Evolutionary conservation across 805 yeast species (phyloP), one percentile per base, ranked within the genome.

Genomic region (Yarrowia sp.): DNA sequence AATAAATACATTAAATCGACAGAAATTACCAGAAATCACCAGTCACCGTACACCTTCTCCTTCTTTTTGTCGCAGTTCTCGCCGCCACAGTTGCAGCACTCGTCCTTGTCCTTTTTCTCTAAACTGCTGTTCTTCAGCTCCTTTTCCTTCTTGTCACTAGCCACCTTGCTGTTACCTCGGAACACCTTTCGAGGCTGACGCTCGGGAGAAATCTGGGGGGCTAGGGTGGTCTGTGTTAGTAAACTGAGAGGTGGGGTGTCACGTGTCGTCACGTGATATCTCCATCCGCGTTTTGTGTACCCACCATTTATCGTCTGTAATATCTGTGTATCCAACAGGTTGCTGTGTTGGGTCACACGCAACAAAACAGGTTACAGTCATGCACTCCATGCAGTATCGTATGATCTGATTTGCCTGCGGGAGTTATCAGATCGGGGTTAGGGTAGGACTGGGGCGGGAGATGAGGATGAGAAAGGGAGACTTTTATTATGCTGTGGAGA

Each of bases 41-140:
- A 58, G 4, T 58, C 64, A 9, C 50, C 64, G 15, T 30, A 43
- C 14, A 9, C 50, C 64, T 58, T 58, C 24, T 60, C 53, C 53
- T 47, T 61, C 66, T 61, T 61, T 55, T 61, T 61, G n/a, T 61
- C 66, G n/a, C 66, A 61, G 38, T 61, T 61, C 14, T 61, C 66
- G 10, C 66, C 66, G 13, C 66, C 66, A 24, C 66, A 61, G 46
- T 61, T 61, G 46, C 66, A 61, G 15, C 66, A 61, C 46, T 61
- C 66, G 14, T 61, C 55, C 15, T 61, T 46, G 44, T 38, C 30
- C 30, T 24, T 42, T 7, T 38, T 46, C 8, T 19, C n/a, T 30
- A 14, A 56, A 14, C n/a, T 24, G 52, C 6, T 33, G 12, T 6
- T 19, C 13, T 17, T 39, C 30, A 10, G n/a, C 20, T 52, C 56